Evolutionary conservation across 23 red algal species (phyloP).

Genomic region (Rhodosorus marinus): DNA sequence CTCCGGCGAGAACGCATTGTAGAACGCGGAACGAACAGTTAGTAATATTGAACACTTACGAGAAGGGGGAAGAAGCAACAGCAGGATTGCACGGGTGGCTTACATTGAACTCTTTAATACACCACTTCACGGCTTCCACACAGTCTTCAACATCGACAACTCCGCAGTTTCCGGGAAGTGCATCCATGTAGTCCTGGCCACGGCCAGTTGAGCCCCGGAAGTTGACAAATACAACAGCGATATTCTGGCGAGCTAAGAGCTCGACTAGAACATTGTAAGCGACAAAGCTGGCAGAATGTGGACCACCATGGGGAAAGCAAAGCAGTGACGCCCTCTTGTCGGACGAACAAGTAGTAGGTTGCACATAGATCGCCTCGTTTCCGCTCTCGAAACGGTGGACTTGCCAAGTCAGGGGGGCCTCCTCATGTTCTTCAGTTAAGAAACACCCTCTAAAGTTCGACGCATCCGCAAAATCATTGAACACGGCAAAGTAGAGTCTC

Average conservation of each 20-base stretch:
- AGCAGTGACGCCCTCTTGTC: conserved; percentile 26
- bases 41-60: too few species aligned
- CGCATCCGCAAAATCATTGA: too few species aligned
- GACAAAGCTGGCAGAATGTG: conserved; percentile 44
- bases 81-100: neutral
- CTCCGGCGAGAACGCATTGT: too few species aligned
- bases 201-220: conserved; percentile 66
- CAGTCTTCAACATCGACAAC: conserved; percentile 74
- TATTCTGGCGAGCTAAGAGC: conserved; percentile 25
- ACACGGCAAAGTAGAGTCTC: too few species aligned
- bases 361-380: too few species aligned
- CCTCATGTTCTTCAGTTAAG: too few species aligned
- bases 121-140: conserved; percentile 40
- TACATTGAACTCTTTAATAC: conserved; percentile 3
- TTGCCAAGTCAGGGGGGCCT: too few species aligned
- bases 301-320: conserved; percentile 69
- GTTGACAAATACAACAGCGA: conserved; percentile 68
- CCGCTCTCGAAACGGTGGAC: too few species aligned
- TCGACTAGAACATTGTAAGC: conserved; percentile 23
- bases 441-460: too few species aligned
- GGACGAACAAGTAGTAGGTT: too few species aligned
- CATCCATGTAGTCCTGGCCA: conserved; percentile 35
- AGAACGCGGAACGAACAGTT: too few species aligned
- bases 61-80: neutral
- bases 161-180: conserved; percentile 44